These are phyloP conservation scores for Cyberlindnera americana DNA, from an alignment of 805 yeast species.

Conservation along the genomic window DNA sequence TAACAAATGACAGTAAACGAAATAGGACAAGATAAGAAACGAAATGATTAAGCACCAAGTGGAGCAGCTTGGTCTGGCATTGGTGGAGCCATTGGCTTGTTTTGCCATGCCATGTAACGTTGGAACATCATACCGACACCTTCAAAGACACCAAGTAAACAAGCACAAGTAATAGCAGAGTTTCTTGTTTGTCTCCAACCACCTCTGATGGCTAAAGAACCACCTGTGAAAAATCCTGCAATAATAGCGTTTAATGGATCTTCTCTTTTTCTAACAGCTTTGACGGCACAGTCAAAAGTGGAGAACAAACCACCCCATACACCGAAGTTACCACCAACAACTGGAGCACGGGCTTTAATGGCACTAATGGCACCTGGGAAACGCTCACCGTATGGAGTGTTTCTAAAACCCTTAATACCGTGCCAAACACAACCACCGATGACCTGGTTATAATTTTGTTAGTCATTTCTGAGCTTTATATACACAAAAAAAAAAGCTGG, in stretches of 20 bases:
- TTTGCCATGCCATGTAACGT: slow-evolving; percentile 81
- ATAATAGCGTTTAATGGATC: slow-evolving; percentile 98
- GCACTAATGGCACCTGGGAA: slow-evolving; percentile 85
- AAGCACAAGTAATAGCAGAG: slow-evolving; percentile 96
- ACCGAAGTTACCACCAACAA: slow-evolving; percentile 98
- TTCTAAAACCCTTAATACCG: slow-evolving; percentile 97
- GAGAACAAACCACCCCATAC: slow-evolving; percentile 99
- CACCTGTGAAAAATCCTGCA: slow-evolving; percentile 98
- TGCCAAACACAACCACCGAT: slow-evolving; percentile 99
- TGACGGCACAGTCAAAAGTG: slow-evolving; percentile 91
- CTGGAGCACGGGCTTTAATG: slow-evolving; percentile 95
- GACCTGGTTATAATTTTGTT: slow-evolving; percentile 24
- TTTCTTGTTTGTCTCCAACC: slow-evolving; percentile 97
- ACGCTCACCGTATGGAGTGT: slow-evolving; percentile 96
- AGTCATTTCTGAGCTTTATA: neutral
- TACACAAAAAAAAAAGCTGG: neutral
- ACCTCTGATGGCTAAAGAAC: slow-evolving; percentile 96
- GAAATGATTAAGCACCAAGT: slow-evolving; percentile 13
- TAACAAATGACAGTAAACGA: no score
- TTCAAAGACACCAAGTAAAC: slow-evolving; percentile 93
- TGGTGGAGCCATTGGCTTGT: slow-evolving; percentile 65
- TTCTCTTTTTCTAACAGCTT: slow-evolving; percentile 94
- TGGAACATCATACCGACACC: slow-evolving; percentile 98
- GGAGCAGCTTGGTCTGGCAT: slow-evolving; percentile 39
- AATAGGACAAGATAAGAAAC: no score